Evolutionary conservation across 805 yeast genomes (phyloP).

Genomic region (Candida corydali): DNA sequence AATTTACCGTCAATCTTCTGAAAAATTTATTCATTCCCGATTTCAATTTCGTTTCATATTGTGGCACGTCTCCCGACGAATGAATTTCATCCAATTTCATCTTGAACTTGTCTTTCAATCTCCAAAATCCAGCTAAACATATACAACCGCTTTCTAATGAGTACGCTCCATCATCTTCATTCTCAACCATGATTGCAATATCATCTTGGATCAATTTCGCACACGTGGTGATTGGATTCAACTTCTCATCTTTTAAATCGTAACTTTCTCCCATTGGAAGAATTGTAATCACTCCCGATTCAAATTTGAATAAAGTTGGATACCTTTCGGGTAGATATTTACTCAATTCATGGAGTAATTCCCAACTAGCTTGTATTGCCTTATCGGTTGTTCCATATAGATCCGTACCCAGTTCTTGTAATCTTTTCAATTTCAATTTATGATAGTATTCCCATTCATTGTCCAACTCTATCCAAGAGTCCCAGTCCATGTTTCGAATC

Average conservation of each 20-base stretch:
- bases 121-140: conserved; percentile 67
- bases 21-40: conserved; percentile 66
- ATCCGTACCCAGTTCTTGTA: conserved; percentile 40
- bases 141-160: conserved; percentile 58
- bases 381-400: conserved; percentile 47
- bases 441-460: conserved; percentile 61
- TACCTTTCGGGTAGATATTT: conserved; percentile 53
- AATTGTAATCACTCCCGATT: conserved; percentile 47
- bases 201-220: conserved; percentile 62
- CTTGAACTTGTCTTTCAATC: conserved; percentile 56
- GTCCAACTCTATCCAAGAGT: conserved; percentile 65
- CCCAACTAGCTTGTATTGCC: conserved; percentile 53
- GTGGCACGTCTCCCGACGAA: conserved; percentile 65
- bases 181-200: conserved; percentile 62
- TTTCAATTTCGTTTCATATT: conserved; percentile 54
- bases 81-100: conserved; percentile 56
- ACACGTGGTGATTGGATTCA: conserved; percentile 58
- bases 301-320: conserved; percentile 48
- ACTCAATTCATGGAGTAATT: conserved; percentile 50
- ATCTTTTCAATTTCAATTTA: conserved; percentile 48
- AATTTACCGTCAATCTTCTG: conserved; percentile 50
- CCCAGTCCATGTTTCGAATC: conserved; percentile 56
- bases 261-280: conserved; percentile 51
- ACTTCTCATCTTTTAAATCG: conserved; percentile 19
- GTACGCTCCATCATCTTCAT: conserved; percentile 53